Evolutionary conservation across 306 rosid genomes (phyloP), one percentile per base, ranked within the genome.

Genomic region (Ceratonia siliqua): DNA sequence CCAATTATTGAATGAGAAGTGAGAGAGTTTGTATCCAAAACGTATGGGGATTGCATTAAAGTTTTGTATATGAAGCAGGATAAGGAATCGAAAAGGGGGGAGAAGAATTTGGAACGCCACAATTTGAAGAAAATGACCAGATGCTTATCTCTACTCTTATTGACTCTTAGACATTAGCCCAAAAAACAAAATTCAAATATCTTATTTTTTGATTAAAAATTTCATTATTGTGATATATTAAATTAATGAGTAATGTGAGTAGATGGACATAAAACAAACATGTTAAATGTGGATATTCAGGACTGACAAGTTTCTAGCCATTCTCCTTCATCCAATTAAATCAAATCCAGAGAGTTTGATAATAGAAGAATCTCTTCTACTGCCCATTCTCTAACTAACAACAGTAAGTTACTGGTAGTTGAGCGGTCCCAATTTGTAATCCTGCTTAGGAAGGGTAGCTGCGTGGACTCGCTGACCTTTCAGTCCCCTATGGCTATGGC

Each of bases 1-100:
- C 91, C 82, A 0, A 87, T 93, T 1, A 62, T 57, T 0, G 98
- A 93, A 36, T 36, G 77, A 79, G 98, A 93, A 52, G 81, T 93
- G 39, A 74, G 74, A 6, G 86, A 91, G 8, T 88, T 87, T 35
- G 63, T 93, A 21, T 62, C 27, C 0, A 22, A 35, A 38, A 49
- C 32, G 0, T 87, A 66, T 49, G 98, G 98, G 32, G 84, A 85
- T 25, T 86, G 92, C 33, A 58, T 93, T 0, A 92, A 93, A 74
- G 81, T 85, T 0, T 27, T 93, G 66, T 84, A 58, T 56, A 83
- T 91, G 92, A 96, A 91, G 24, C n/a, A n/a, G n/a, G n/a, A n/a
- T n/a, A n/a, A n/a, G n/a, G n/a, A n/a, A n/a, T n/a, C n/a, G n/a
- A n/a, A n/a, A n/a, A n/a, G n/a, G n/a, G n/a, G n/a, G n/a, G n/a